Evolutionary conservation across 2,329 filamentous ascomycete species (phyloP).

Genomic region (Drechslerella coelobrocha): DNA sequence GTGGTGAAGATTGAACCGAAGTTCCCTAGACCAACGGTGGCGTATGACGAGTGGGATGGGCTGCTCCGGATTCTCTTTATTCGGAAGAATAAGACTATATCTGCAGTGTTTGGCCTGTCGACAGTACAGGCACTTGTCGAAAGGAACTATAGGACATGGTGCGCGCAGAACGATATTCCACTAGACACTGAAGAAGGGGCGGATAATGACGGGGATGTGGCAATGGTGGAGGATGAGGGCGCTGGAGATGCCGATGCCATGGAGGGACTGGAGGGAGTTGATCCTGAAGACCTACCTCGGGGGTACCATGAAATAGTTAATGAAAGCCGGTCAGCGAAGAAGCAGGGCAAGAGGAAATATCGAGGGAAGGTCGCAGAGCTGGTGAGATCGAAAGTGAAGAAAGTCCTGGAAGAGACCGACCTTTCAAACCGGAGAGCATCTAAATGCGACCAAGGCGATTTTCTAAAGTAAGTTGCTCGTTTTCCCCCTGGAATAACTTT

Average conservation of each 20-base stretch:
- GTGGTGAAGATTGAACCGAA: slow-evolving; percentile 91
- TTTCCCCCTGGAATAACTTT: not conserved
- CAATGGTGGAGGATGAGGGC: slow-evolving; percentile 42
- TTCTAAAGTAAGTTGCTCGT: slow-evolving; percentile 62
- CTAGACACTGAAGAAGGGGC: slow-evolving; percentile 58
- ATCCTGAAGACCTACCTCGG: slow-evolving; percentile 59
- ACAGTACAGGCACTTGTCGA: slow-evolving; percentile 84
- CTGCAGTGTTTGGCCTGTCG: slow-evolving; percentile 77
- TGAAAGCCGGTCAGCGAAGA: slow-evolving; percentile 58
- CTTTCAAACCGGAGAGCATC: slow-evolving; percentile 81
- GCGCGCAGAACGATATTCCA: slow-evolving; percentile 75
- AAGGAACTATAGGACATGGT: slow-evolving; percentile 87
- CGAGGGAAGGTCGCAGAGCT: slow-evolving; percentile 78
- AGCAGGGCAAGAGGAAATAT: slow-evolving; percentile 67
- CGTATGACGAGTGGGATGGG: slow-evolving; percentile 94
- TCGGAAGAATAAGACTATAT: slow-evolving; percentile 87
- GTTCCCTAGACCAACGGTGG: slow-evolving; percentile 81
- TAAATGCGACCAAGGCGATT: slow-evolving; percentile 91
- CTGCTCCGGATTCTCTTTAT: slow-evolving; percentile 82
- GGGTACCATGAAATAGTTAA: slow-evolving; percentile 60
- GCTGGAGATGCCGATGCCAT: slow-evolving; percentile 59
- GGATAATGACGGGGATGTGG: slow-evolving; percentile 39
- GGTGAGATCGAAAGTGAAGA: slow-evolving; percentile 84
- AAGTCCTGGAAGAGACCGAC: slow-evolving; percentile 79
- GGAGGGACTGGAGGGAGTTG: slow-evolving; percentile 65